Percentiles rank a stretch among this genome's conserved stretches.
These are phyloP conservation scores for Syzygium aromaticum DNA, from an alignment of 345 rosid species.

Conservation along the genomic window DNA sequence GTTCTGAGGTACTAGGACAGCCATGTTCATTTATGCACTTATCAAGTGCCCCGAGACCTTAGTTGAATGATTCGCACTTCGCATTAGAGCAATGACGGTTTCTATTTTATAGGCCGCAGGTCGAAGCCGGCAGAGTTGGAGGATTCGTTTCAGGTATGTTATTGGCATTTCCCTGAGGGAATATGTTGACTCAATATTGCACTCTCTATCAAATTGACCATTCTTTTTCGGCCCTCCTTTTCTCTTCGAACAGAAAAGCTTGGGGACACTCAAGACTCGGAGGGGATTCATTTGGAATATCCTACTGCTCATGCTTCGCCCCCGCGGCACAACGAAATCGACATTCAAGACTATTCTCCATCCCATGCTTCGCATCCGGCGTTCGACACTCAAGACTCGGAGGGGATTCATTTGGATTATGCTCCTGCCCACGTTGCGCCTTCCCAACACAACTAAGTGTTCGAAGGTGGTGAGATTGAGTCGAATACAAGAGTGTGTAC, in stretches of 20 bases:
- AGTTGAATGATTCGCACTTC: no score
- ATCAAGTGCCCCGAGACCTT: background rate
- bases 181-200: no score
- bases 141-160: background rate
- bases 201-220: no score
- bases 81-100: background rate
- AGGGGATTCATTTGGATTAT: no score
- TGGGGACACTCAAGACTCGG: background rate
- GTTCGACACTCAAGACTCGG: background rate
- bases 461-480: background rate
- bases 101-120: background rate
- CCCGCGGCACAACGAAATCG: background rate
- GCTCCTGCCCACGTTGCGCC: background rate
- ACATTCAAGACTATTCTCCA: no score
- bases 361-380: no score
- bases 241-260: no score
- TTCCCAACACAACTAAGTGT: background rate
- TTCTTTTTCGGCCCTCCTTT: no score
- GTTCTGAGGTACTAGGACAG: background rate
- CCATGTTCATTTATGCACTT: background rate
- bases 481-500: background rate
- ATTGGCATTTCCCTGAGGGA: no score
- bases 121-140: background rate
- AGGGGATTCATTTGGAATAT: background rate
- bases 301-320: background rate